Evolutionary conservation across 2,329 filamentous ascomycete species (phyloP), one percentile per base, ranked within the genome.

Genomic region (Claviceps spartinae): DNA sequence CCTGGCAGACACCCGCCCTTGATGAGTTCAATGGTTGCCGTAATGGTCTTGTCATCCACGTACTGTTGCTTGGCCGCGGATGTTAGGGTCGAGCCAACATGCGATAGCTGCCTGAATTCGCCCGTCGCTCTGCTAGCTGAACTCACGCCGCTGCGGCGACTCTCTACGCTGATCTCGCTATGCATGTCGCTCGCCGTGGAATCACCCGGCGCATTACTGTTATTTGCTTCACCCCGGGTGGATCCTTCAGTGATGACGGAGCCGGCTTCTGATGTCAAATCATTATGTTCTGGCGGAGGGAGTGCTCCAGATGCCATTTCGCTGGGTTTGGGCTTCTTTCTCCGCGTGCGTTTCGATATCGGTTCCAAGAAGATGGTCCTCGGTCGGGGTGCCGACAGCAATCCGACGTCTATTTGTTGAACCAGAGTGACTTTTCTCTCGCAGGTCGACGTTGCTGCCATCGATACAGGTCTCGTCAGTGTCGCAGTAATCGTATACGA

Each of bases 401-500:
- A 71, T 5, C 87, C 88, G 57, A 97, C 83, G 63, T 98, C 93
- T 49, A 97, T 83, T 54, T 79, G 82, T 66, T 96, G 88, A 37
- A 87, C 72, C 7, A 96, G 72, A 54, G 83, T 81, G 22, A 98
- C 76, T 61, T 89, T 90, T 55, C 82, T 79, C 58, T 95, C 88
- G 68, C 86, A 93, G 38, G 81, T 85, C 9, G 83, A 77, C 2
- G 84, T 89, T 2, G 91, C 84, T 14, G 84, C 78, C 55, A 96
- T 94, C 5, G 89, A 83, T 0, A 86, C 93, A 20, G 93, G 91
- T 52, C 89, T 82, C 20, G 91, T 97, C 53, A 97, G 68, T 8
- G 89, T 96, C 36, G 91, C 85, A 5, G 88, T 91, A 60, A 97
- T 79, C 71, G 91, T 82, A 69, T 97, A 98, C 20, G 86, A 85